Percentiles rank a stretch among this genome's conserved stretches.
Conservation (phyloP, 192 early-diverging fungal species). For the Entrophospora sp. region DNA sequence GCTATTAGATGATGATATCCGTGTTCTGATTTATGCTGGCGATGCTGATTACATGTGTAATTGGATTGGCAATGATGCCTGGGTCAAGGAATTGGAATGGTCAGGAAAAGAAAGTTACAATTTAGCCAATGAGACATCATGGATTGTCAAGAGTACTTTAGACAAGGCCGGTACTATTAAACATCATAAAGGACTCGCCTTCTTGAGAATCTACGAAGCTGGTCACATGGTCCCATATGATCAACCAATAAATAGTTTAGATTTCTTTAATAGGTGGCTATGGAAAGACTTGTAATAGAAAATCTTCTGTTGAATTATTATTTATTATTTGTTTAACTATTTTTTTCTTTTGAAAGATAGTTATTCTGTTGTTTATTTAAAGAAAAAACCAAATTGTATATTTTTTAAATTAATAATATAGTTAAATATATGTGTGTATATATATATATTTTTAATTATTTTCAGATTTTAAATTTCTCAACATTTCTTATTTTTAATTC, state of each 20-base stretch:
- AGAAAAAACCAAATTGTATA: too few species aligned
- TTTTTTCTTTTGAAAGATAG: too few species aligned
- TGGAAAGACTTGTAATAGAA: too few species aligned
- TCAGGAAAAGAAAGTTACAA: slow-evolving; percentile 61
- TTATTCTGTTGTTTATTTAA: too few species aligned
- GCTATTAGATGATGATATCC: slow-evolving; percentile 71
- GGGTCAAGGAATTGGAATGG: slow-evolving; percentile 83
- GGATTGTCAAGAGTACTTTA: slow-evolving; percentile 52
- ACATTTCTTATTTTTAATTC: too few species aligned
- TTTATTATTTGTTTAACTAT: too few species aligned
- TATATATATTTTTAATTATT: too few species aligned
- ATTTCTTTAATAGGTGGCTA: slow-evolving; percentile 90
- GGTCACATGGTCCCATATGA: slow-evolving; percentile 95
- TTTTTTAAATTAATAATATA: too few species aligned
- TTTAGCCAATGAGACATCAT: slow-evolving; percentile 56
- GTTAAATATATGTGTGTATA: too few species aligned
- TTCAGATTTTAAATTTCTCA: too few species aligned
- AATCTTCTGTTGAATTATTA: too few species aligned
- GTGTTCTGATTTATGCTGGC: slow-evolving; percentile 84
- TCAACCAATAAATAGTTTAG: slow-evolving; percentile 69
- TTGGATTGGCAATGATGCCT: slow-evolving; percentile 85
- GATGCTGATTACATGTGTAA: slow-evolving; percentile 94
- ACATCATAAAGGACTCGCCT: slow-evolving; percentile 63
- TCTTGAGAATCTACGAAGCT: slow-evolving; percentile 76
- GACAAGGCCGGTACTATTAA: slow-evolving; percentile 59